Base-by-base conservation (phyloP, 2,329 filamentous ascomycete genomes). In the Diaporthe citriasiana region DNA sequence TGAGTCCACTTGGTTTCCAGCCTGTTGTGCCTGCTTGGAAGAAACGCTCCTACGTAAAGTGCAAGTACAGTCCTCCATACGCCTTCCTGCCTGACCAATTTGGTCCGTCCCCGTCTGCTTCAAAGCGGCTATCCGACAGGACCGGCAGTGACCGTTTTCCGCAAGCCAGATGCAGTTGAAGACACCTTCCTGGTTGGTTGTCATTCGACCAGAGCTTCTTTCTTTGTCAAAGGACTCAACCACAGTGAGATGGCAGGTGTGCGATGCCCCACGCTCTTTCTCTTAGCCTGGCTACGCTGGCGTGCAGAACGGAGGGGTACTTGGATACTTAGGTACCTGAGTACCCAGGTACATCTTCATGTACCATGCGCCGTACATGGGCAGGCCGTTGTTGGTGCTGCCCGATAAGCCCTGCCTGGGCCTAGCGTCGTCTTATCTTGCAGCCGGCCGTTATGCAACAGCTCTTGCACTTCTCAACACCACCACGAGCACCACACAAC, bases 371-470 rank as follows among this genome's bases (percentile, higher is more conserved):
- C 19, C 42, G 13, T 4, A 30, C 57, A 42, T 7, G 25, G 38
- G 38, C n/a, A n/a, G 38, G 27, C 13, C 30, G 45, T 22, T 35
- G 45, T 35, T 10, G 4, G 25, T 51, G 47, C 1, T 51, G 47
- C 10, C n/a, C 4, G 45, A 66, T 66, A 66, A 66, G 60, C 42
- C 60, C 60, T 38, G 42, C 25, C 42, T 66, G 22, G 45, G 63
- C 63, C 10, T 66, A 66, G 63, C 45, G 30, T 35, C 27, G 19
- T 13, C 45, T 66, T 66, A 66, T 66, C 69, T 30, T 60, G 71
- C 71, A 56, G 71, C 63, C 35, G 71, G 38, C 55, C 72, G 66
- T 71, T 59, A 25, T 66, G 63, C 63, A 51, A 6, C 63, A 35
- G 63, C 63, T 66, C 19, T 35, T 63, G 25, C 30, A n/a, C n/a